Base-by-base conservation (phyloP, 2,329 filamentous ascomycete genomes). In the Orbilia brochopaga region DNA sequence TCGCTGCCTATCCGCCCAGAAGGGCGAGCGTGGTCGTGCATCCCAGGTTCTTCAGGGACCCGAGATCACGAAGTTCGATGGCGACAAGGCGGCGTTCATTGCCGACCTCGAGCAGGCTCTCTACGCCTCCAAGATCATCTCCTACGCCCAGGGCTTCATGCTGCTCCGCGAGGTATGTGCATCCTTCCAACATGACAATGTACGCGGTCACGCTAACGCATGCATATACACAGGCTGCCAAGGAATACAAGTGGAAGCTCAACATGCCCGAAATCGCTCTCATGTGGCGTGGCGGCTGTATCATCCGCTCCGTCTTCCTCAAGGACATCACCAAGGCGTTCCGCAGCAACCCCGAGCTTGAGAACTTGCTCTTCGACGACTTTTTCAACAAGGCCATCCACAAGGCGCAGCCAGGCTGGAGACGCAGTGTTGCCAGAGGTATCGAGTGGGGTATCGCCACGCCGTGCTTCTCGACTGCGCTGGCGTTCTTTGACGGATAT, bases 301-400 rank as follows among this genome's bases (percentile, higher is more conserved):
- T 99, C 79, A 99, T 99, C 84, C 93, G 94, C 82, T 97, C 94
- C 76, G 94, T 99, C 80, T 99, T 99, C 91, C 85, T 99, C 76
- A 97, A 97, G 88, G 93, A 99, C 82, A 99, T 99, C 83, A 99
- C 94, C 78, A 89, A 89, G 76, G 94, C 94, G 60, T 99, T 97
- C 88, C 93, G 93, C 83, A 88, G 86, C 77, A 88, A 97, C 85
- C 90, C 91, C 76, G 90, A 97, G 76, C 90, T 99, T 76, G 90
- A 97, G 88, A 99, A 99, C 87, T 84, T 99, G 77, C 87, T 99
- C 77, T 99, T 97, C 82, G 91, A 96, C 81, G 90, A 96, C 81
- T 99, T 99, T 88, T 99, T 99, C 90, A 96, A 96, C 87, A 91
- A 94, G 84, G 94, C 94, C 78, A 99, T 99, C 82, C 89, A 97